Base-by-base conservation (phyloP, 176 grass and related monocot genomes). In the Oryza punctata region DNA sequence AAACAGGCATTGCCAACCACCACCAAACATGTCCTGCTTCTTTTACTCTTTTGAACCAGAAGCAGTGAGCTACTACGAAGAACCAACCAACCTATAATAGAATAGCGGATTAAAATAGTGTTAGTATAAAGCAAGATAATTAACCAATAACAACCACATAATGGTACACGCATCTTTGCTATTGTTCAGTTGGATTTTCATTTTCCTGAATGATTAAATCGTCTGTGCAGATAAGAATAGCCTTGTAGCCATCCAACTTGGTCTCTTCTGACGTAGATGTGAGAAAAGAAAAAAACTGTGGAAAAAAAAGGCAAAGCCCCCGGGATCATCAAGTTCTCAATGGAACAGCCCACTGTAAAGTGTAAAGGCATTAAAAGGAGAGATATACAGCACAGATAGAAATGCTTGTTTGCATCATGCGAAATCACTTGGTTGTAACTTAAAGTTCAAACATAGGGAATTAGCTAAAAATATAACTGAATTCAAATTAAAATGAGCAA, bases 81-180 rank as follows among this genome's bases (percentile, higher is more conserved):
- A 30, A 78, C 57, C 49, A 78, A 78, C 2, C 74, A 44, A 33
- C 15, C 15, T 28, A 5, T 10, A 12, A 6, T 10, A 6, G 25
- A n/a, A 26, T 30, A 19, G 35, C 38, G 16, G 23, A 43, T n/a
- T 60, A 28, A 38, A 21, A 71, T 60, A n/a, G 18, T 61, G 18
- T 4, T 10, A 15, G 19, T 3, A 27, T 1, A 15, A 45, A 37
- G 35, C 50, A 16, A 77, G 7, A 45, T 75, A 30, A 33, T 21
- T 69, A 50, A 18, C 47, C 16, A 50, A 21, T 57, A 27, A 18
- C 32, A 81, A 16, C 77, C 61, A 21, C 16, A 29, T 15, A 38
- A 80, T 40, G 29, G 23, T 67, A 21, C 46, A 76, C 0, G 33
- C 78, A 63, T 81, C 78, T 75, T 45, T 81, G 78, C 47, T 35